These are phyloP conservation scores for Entomortierella lignicola DNA, from an alignment of 192 early-diverging fungal genomes.

Conservation along the genomic window DNA sequence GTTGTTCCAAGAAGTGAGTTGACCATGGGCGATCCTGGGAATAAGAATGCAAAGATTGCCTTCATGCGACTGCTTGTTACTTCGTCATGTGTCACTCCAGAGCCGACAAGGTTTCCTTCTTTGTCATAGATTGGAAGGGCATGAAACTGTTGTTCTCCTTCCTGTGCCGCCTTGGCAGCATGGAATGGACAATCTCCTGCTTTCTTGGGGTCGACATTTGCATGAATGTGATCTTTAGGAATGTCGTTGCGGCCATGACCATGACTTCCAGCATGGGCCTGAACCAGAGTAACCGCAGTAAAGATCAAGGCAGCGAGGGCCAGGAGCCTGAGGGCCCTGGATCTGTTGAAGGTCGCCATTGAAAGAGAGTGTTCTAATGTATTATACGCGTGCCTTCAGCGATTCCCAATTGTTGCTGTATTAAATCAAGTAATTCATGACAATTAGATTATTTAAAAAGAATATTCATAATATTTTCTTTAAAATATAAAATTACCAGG, in stretches of 20 bases:
- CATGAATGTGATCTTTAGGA: conserved; percentile 37
- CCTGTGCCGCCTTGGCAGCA: not conserved
- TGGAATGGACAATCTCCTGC: conserved; percentile 45
- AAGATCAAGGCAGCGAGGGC: conserved; percentile 9
- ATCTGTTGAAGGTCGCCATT: conserved; percentile 39
- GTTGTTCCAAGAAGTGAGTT: conserved; percentile 79
- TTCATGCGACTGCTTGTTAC: conserved; percentile 46
- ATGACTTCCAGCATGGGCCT: conserved; percentile 28
- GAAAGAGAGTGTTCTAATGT: not conserved
- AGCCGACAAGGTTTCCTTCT: conserved; percentile 30
- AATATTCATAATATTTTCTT: not conserved
- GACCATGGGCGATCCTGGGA: conserved; percentile 66
- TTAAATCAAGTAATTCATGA: not conserved
- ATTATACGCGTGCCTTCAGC: not conserved
- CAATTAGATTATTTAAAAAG: not conserved
- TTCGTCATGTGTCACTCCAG: conserved; percentile 5
- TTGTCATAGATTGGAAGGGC: conserved; percentile 40
- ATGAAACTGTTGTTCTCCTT: conserved; percentile 24
- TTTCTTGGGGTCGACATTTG: conserved; percentile 35
- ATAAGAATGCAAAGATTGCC: conserved; percentile 63
- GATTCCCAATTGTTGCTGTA: not conserved
- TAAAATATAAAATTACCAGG: not conserved
- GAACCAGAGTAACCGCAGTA: conserved; percentile 18
- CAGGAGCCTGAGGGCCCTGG: conserved; percentile 28
- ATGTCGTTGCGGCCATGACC: conserved; percentile 12